A percentile compares a stretch with the other conserved stretches of the same genome.
Evolutionary conservation across 768 basidiomycete genomes (phyloP).

Genomic region (Stropharia rugosoannulata): DNA sequence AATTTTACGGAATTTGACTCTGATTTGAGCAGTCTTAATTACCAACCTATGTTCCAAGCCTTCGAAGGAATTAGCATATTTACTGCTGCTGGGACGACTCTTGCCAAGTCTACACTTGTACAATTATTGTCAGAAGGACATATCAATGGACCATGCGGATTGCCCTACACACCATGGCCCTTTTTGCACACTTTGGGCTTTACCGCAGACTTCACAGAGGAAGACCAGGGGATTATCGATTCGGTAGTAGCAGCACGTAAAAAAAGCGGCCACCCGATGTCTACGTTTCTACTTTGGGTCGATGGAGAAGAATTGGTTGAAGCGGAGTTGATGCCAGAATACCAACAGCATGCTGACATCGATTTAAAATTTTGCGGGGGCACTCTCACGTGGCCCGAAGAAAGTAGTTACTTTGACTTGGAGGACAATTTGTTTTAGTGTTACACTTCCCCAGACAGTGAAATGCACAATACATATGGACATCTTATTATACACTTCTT

Average conservation of each 20-base stretch:
- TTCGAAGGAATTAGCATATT: conserved; percentile 36
- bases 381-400: conserved; percentile 30
- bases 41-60: conserved; percentile 25
- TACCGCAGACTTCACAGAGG: conserved; percentile 22
- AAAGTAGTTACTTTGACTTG: conserved; percentile 23
- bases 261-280: conserved; percentile 25
- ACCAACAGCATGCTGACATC: conserved; percentile 6
- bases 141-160: background rate
- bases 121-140: conserved; percentile 23
- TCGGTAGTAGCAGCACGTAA: conserved; percentile 25
- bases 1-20: conserved; percentile 44
- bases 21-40: conserved; percentile 33
- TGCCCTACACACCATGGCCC: conserved; percentile 31
- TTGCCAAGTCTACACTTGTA: conserved; percentile 24
- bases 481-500: background rate
- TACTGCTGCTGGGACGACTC: conserved; percentile 20
- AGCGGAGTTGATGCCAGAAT: background rate
- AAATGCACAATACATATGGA: background rate
- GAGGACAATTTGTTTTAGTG: conserved; percentile 30
- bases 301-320: conserved; percentile 14
- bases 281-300: conserved; percentile 28
- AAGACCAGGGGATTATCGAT: conserved; percentile 24
- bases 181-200: conserved; percentile 30
- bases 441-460: background rate
- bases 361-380: conserved; percentile 22